Evolutionary conservation across 352 stramenopile species (phyloP), one percentile per base, ranked within the genome.

Genomic region (Phytophthora quininea): DNA sequence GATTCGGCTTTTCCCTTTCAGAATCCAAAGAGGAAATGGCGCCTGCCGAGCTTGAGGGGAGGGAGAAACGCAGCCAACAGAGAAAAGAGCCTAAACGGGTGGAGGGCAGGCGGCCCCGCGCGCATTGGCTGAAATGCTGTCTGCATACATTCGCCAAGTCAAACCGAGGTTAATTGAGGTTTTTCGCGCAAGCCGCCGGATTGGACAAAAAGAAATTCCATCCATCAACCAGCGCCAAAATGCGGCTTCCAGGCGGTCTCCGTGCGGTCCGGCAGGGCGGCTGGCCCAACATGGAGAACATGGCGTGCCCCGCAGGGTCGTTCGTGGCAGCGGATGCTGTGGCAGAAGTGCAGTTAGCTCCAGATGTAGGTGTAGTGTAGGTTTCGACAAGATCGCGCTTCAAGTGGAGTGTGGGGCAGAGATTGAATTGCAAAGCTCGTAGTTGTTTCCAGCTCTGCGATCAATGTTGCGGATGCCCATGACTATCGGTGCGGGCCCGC

Each of bases 11-110:
- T 58, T 80, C 58, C 54, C 73, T 73, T 72, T 69, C 64, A 58
- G 61, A 75, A 81, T 81, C 76, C 79, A 86, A 88, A 86, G 72
- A 82, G 74, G 73, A 83, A 84, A 83, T 86, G 77, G 65, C 57
- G 50, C 50, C 46, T 49, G 9, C 32, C 48, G 53, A 67, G 46
- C 43, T 54, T 71, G 38, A 15, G 37, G 49, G 33, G 46, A 14
- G 43, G 51, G 45, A 66, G 53, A 65, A 67, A 67, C 54, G 49
- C 54, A 50, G 33, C 5, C 59, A 66, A 54, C 54, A 61, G 58
- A 84, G 59, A 77, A 74, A 72, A 74, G 68, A 62, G 69, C 54
- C 62, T 56, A 84, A 88, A 86, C 76, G 77, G 78, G 62, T 88
- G 80, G 80, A 88, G 77, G 74, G 82, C 66, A 86, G 46, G 79